phyloP scores from a whole-genome alignment of 257 asterid genomes.

The Solanum phureja region DNA sequence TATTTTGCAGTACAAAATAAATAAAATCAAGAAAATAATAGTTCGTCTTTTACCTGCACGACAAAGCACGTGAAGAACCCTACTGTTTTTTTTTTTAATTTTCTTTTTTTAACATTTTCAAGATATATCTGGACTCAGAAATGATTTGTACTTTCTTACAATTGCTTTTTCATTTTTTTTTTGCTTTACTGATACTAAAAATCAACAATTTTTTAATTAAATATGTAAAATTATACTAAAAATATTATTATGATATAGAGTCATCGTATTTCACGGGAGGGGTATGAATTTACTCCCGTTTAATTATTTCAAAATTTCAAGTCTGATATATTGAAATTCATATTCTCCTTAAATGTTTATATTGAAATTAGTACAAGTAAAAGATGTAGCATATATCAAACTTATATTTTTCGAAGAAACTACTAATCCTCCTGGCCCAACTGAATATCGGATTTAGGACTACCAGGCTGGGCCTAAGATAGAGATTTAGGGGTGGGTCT shows the following conservation, averaged over 20 bases:
- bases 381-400: background rate
- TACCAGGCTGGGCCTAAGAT: background rate
- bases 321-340: background rate
- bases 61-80: background rate
- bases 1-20: background rate
- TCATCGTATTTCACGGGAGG: too few species aligned
- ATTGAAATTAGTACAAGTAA: background rate
- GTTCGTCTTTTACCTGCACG: background rate
- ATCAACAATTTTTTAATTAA: background rate
- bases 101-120: background rate
- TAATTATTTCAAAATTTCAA: background rate
- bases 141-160: background rate
- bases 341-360: background rate
- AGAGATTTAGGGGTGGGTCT: background rate
- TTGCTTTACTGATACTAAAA: background rate
- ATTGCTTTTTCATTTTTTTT: background rate
- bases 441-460: background rate
- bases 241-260: background rate
- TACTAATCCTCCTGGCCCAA: background rate
- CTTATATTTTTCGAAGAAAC: background rate
- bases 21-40: background rate
- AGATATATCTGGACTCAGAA: background rate
- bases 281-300: background rate
- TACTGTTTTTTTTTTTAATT: background rate
- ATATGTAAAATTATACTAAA: background rate